Conservation (phyloP, 306 rosid genomes). For the Sphenostylis stenocarpa region DNA sequence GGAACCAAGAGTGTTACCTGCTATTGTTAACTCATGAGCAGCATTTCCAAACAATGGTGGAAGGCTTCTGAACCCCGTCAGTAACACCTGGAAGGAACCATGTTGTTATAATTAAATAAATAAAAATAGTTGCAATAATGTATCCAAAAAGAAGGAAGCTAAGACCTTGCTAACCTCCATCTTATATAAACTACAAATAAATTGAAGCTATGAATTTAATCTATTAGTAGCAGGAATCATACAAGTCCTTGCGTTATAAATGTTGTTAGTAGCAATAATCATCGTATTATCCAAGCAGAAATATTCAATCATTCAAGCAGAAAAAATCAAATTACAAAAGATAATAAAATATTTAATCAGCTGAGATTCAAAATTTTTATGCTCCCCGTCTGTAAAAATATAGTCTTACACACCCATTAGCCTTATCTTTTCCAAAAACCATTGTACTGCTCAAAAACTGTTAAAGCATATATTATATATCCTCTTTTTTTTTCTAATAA, state of each 20-base stretch:
- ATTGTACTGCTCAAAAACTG: too few species aligned
- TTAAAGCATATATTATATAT: too few species aligned
- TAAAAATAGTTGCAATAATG: background rate
- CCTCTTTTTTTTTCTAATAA: too few species aligned
- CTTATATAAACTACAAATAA: background rate
- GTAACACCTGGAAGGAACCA: constrained; percentile 55
- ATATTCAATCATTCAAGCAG: too few species aligned
- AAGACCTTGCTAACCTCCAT: background rate
- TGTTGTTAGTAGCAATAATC: too few species aligned
- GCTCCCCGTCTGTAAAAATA: too few species aligned
- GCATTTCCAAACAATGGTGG: constrained; percentile 91
- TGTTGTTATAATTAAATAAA: background rate
- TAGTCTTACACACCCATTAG: too few species aligned
- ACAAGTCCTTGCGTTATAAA: background rate
- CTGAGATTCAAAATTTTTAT: too few species aligned
- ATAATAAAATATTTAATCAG: too few species aligned
- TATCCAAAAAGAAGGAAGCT: background rate
- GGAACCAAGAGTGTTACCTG: constrained; percentile 58
- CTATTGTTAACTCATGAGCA: too few species aligned
- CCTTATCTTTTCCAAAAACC: too few species aligned
- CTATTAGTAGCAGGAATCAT: background rate
- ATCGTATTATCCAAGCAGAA: background rate
- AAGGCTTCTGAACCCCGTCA: constrained; percentile 82
- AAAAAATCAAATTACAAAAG: too few species aligned
- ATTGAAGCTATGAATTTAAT: background rate